Evolutionary conservation across 352 stramenopile genomes (phyloP).

Genomic region (Pythium utonaiense): DNA sequence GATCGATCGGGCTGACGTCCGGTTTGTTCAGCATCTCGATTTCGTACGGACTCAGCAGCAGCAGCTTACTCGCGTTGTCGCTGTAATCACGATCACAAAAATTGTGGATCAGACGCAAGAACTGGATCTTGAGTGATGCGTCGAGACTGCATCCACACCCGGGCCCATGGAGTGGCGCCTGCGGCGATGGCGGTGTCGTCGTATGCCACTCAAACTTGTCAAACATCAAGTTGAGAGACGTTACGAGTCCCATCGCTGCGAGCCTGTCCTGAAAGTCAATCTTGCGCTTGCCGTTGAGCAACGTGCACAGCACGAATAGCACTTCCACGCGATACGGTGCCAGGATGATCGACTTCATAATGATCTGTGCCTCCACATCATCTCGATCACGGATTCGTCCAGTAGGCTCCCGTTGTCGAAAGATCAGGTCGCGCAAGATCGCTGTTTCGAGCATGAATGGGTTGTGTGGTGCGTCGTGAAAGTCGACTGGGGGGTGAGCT

Average conservation of each 20-base stretch:
- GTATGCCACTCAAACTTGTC: conserved; percentile 90
- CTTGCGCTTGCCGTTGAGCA: conserved; percentile 94
- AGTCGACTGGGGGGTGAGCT: conserved; percentile 13
- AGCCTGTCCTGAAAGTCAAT: conserved; percentile 89
- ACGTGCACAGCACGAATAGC: conserved; percentile 95
- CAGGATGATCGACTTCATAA: conserved; percentile 92
- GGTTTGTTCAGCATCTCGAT: conserved; percentile 46
- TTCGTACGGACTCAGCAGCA: conserved; percentile 74
- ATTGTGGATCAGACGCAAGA: conserved; percentile 94
- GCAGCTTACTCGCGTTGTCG: conserved; percentile 75
- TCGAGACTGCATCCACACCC: conserved; percentile 95
- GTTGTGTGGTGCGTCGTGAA: conserved; percentile 33
- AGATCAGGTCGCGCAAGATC: conserved; percentile 71
- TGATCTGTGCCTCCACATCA: conserved; percentile 70
- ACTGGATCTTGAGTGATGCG: conserved; percentile 94
- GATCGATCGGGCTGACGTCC: conserved; percentile 46
- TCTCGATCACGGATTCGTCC: conserved; percentile 41
- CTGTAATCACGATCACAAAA: conserved; percentile 94
- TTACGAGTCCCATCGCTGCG: conserved; percentile 85
- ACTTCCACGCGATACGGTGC: conserved; percentile 94
- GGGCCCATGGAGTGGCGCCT: conserved; percentile 67
- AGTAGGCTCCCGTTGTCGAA: conserved; percentile 51
- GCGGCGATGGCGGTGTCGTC: conserved; percentile 35
- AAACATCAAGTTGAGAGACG: conserved; percentile 93
- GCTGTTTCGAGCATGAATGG: conserved; percentile 63